These are phyloP conservation scores for Botryobasidium botryosum DNA, from an alignment of 768 basidiomycete genomes.

Conservation along the genomic window DNA sequence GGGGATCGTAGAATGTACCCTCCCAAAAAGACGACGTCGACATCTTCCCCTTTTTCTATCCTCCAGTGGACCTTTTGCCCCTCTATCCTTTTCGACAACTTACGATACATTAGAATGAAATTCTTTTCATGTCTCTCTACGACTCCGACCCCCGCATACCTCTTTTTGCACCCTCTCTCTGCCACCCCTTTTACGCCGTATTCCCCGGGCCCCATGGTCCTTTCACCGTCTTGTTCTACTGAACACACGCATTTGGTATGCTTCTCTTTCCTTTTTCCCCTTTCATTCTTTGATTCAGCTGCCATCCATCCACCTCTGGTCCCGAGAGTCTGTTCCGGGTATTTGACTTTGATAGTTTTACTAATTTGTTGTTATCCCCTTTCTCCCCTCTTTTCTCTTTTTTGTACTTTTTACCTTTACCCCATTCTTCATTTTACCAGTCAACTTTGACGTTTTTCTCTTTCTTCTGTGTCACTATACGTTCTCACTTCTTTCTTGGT, in stretches of 20 bases:
- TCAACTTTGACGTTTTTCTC: neutral
- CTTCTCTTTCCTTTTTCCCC: neutral
- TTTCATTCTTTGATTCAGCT: neutral
- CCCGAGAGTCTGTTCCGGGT: neutral
- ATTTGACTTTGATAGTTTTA: neutral
- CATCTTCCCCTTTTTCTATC: neutral
- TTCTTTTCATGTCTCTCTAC: too few relatives aligned
- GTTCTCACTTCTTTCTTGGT: too few relatives aligned
- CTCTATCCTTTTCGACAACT: neutral
- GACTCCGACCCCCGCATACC: neutral
- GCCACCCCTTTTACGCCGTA: neutral
- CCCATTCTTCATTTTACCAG: neutral
- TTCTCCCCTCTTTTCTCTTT: neutral
- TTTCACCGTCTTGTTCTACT: neutral
- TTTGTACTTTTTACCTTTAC: constrained; percentile 1
- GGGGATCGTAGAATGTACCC: neutral
- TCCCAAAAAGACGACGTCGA: neutral
- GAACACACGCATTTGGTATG: neutral
- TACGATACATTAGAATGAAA: too few relatives aligned
- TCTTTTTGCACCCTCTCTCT: neutral
- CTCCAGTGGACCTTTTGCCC: neutral
- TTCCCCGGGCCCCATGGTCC: neutral
- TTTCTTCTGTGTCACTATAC: too few relatives aligned
- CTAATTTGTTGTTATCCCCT: neutral
- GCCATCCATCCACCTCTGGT: neutral